phyloP scores from a whole-genome alignment of 2,329 filamentous ascomycete genomes.

The Neocatenulostroma microsporum region DNA sequence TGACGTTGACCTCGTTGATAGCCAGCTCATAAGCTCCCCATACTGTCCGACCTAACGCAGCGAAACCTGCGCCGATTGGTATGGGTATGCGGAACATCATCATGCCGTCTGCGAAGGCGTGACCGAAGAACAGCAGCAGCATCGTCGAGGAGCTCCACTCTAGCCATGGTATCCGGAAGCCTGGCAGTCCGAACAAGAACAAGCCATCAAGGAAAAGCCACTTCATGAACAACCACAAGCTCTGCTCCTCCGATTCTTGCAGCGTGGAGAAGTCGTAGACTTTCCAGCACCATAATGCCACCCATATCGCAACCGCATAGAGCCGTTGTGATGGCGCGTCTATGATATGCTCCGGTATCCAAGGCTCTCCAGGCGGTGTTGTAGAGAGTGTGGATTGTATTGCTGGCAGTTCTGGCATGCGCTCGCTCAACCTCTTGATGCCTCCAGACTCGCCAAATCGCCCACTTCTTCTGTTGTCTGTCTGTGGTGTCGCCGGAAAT shows the following conservation, averaged over 20 bases:
- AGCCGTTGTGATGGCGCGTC: constrained; percentile 88
- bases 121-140: constrained; percentile 60
- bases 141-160: constrained; percentile 76
- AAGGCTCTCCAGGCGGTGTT: constrained; percentile 42
- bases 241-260: constrained; percentile 73
- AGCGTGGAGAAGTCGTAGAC: constrained; percentile 77
- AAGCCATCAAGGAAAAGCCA: constrained; percentile 82
- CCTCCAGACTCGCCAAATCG: constrained; percentile 6
- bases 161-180: constrained; percentile 89
- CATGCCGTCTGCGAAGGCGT: constrained; percentile 69
- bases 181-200: constrained; percentile 80
- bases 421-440: constrained; percentile 5
- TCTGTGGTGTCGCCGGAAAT: constrained; percentile 65
- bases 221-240: constrained; percentile 87
- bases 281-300: constrained; percentile 69
- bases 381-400: constrained; percentile 17
- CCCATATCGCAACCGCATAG: constrained; percentile 75
- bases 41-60: constrained; percentile 67
- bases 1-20: constrained; percentile 88
- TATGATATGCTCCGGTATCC: constrained; percentile 73
- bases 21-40: constrained; percentile 82
- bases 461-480: constrained; percentile 7
- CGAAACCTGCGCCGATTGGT: constrained; percentile 64
- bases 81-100: constrained; percentile 87
- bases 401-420: constrained; percentile 19